Conservation (phyloP, 148 eudicot genomes). For the Spergularia marina region DNA sequence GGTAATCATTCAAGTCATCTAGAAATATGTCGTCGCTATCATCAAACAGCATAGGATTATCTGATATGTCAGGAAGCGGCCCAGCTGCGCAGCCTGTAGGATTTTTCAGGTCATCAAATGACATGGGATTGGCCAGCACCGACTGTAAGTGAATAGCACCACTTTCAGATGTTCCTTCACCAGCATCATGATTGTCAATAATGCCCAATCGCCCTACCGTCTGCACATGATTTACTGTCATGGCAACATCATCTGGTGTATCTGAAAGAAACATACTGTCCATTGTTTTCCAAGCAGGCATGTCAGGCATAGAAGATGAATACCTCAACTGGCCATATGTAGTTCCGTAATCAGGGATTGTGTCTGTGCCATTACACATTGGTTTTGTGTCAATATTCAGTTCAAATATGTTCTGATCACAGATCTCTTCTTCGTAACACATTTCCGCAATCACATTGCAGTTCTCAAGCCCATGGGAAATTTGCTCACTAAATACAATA, state of each 20-base stretch:
- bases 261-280: conserved; percentile 42
- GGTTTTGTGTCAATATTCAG: conserved; percentile 26
- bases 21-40: conserved; percentile 42
- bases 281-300: conserved; percentile 53
- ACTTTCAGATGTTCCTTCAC: conserved; percentile 29
- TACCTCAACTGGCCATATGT: conserved; percentile 42
- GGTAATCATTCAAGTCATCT: conserved; percentile 38
- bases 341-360: conserved; percentile 39
- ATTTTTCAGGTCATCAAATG: conserved; percentile 28
- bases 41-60: conserved; percentile 37
- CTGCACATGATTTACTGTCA: conserved; percentile 28
- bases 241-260: conserved; percentile 31
- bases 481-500: conserved; percentile 6
- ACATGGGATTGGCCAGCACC: conserved; percentile 25
- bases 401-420: conserved; percentile 32
- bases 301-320: conserved; percentile 50
- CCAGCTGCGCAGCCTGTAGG: conserved; percentile 31
- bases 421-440: conserved; percentile 23
- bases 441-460: conserved; percentile 26
- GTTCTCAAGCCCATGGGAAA: conserved; percentile 23
- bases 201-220: conserved; percentile 33
- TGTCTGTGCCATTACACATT: conserved; percentile 25
- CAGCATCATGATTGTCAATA: conserved; percentile 31
- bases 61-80: conserved; percentile 32
- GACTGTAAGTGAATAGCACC: conserved; percentile 28